Evolutionary conservation across 2,329 filamentous ascomycete genomes (phyloP).

Genomic region (Ascochyta rabiei): DNA sequence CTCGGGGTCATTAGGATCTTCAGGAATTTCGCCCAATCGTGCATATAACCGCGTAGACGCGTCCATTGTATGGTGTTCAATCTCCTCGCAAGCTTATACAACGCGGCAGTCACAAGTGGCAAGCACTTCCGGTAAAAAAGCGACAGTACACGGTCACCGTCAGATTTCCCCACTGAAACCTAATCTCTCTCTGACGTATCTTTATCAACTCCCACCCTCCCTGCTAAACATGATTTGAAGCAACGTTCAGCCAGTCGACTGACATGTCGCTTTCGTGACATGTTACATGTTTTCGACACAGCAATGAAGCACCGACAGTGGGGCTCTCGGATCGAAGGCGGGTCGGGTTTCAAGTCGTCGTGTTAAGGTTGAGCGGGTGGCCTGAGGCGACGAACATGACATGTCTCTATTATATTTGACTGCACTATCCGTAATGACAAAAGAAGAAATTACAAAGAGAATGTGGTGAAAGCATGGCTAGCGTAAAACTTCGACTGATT

Average conservation of each 20-base stretch:
- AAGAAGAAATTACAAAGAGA: no score
- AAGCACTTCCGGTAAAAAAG: not conserved
- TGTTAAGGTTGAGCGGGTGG: not conserved
- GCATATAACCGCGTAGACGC: constrained; percentile 41
- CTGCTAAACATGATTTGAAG: not conserved
- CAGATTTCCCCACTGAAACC: not conserved
- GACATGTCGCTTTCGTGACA: constrained; percentile 16
- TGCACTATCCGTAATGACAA: no score
- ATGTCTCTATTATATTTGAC: not conserved
- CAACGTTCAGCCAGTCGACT: constrained; percentile 13
- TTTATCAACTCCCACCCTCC: not conserved
- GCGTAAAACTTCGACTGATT: no score
- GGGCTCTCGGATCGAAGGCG: constrained; percentile 25
- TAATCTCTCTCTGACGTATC: not conserved
- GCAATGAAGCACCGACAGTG: constrained; percentile 21
- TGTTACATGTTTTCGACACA: constrained; percentile 17
- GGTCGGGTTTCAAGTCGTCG: constrained; percentile 34
- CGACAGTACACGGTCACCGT: not conserved
- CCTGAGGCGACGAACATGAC: not conserved
- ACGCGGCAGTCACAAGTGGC: not conserved
- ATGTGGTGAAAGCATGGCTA: no score
- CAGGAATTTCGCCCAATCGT: constrained; percentile 40
- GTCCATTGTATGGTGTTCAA: constrained; percentile 27
- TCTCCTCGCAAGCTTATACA: not conserved
- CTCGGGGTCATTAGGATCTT: constrained; percentile 38